Conservation (phyloP, 2,329 filamentous ascomycete species). For the Bipolaris zeicola region DNA sequence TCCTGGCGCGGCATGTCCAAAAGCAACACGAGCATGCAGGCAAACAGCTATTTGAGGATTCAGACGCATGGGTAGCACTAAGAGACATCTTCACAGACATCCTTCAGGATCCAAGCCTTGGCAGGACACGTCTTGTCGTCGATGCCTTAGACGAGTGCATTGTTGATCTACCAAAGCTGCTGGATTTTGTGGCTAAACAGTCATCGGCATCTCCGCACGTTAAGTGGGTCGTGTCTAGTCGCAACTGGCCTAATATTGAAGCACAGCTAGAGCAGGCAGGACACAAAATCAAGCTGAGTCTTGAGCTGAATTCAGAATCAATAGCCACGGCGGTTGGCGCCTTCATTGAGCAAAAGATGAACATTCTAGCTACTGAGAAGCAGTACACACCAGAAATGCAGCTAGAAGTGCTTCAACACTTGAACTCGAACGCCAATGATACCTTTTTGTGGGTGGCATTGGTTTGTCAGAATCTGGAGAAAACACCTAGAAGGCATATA, state of each 20-base stretch:
- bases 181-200: background rate
- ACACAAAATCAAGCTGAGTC: background rate
- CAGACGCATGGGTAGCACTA: slow-evolving; percentile 31
- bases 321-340: slow-evolving; percentile 44
- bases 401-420: slow-evolving; percentile 28
- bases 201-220: background rate
- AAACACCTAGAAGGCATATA: slow-evolving; percentile 19
- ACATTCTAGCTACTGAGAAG: background rate
- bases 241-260: background rate
- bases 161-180: background rate
- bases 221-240: background rate
- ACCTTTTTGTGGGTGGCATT: slow-evolving; percentile 26
- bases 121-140: slow-evolving; percentile 12
- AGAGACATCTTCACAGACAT: slow-evolving; percentile 49
- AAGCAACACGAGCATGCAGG: slow-evolving; percentile 34
- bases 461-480: slow-evolving; percentile 44
- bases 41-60: slow-evolving; percentile 32
- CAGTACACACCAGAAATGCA: slow-evolving; percentile 38
- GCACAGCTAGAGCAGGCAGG: background rate
- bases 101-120: slow-evolving; percentile 43
- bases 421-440: slow-evolving; percentile 31
- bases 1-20: slow-evolving; percentile 27
- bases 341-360: slow-evolving; percentile 49
- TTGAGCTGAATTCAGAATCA: slow-evolving; percentile 15
- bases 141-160: slow-evolving; percentile 23